phyloP scores from a whole-genome alignment of 1,284 basidiomycete species.

The Leccinum griseonigrum region DNA sequence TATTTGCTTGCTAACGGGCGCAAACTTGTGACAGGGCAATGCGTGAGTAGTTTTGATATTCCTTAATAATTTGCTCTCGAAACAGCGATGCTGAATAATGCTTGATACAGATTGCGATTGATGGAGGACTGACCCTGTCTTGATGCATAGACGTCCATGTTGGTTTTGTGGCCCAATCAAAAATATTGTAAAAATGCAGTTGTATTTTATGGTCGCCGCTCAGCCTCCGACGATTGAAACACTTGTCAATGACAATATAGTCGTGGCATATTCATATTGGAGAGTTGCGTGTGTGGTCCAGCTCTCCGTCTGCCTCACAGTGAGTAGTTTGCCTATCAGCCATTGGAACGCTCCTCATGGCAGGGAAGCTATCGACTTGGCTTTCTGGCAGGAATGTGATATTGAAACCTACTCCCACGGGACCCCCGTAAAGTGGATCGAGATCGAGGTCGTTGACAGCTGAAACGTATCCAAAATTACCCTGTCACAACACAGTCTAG shows the following conservation, averaged over 20 bases:
- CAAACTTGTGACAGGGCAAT: constrained; percentile 10
- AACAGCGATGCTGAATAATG: background rate
- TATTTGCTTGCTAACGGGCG: background rate
- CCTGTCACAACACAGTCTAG: background rate
- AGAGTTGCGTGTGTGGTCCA: background rate
- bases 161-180: background rate
- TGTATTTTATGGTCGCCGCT: background rate
- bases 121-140: constrained; percentile 12
- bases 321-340: background rate
- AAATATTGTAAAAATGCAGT: background rate
- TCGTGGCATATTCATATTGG: background rate
- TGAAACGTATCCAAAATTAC: background rate
- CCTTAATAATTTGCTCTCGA: background rate
- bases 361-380: background rate
- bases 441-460: background rate
- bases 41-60: constrained; percentile 5
- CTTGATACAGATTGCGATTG: constrained; percentile 10
- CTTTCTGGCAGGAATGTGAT: background rate
- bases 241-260: background rate
- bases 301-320: background rate
- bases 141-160: constrained; percentile 2
- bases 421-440: background rate
- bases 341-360: background rate
- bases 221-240: background rate
- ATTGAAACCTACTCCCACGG: background rate